phyloP scores from a whole-genome alignment of 2,329 filamentous ascomycete species.

The Fusarium paranaense region DNA sequence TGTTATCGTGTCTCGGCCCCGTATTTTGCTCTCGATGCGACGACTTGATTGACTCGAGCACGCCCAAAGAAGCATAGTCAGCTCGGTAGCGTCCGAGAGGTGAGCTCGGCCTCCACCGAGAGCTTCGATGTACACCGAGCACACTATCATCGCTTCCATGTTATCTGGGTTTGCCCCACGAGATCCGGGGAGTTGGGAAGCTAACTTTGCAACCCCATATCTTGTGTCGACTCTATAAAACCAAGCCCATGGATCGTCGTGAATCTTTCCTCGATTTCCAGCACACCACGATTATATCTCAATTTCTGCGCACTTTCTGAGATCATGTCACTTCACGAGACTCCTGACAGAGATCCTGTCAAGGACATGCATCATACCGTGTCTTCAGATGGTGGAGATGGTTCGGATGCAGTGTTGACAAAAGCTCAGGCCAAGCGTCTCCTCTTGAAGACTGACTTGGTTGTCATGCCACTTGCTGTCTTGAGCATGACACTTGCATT shows the following conservation, averaged over 20 bases:
- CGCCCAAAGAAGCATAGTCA: background rate
- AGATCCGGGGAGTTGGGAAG: background rate
- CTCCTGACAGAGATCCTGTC: background rate
- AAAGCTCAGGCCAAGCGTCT: slow-evolving; percentile 18
- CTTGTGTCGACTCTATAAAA: background rate
- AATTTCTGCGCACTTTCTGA: background rate
- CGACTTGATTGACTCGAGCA: background rate
- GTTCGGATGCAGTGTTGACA: background rate
- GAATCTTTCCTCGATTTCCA: background rate
- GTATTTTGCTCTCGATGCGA: background rate
- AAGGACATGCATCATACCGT: background rate
- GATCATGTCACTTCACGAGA: background rate
- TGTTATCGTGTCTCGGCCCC: background rate
- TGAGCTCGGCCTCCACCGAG: background rate
- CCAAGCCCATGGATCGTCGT: background rate
- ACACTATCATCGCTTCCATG: background rate
- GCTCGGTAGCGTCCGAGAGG: slow-evolving; percentile 3
- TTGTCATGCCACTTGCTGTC: slow-evolving; percentile 26
- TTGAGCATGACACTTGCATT: slow-evolving; percentile 30
- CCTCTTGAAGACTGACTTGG: slow-evolving; percentile 26
- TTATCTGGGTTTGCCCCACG: background rate
- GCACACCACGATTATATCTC: background rate
- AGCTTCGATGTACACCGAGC: background rate
- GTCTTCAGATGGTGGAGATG: background rate
- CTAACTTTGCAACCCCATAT: background rate